Base-by-base conservation (phyloP, 805 yeast genomes). In the Limtongia smithiae region DNA sequence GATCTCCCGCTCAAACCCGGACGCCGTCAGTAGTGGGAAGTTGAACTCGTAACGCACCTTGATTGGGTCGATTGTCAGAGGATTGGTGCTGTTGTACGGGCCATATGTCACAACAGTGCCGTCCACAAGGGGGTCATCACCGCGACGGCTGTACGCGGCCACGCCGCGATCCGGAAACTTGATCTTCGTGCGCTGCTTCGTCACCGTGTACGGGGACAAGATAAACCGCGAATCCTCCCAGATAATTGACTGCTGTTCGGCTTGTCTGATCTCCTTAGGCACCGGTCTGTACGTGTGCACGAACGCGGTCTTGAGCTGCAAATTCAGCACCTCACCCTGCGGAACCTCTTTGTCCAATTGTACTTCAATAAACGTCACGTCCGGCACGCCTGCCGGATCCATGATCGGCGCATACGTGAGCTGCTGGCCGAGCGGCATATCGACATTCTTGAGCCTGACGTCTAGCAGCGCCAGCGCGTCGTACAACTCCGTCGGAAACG, bases 221-320 rank as follows among this genome's bases (percentile, higher is more conserved):
- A 84, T 80, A 51, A 74, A 74, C 63, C 79, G 79, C 60, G 76
- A 68, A 31, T 83, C 75, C 38, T 71, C 67, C 55, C 80, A 68
- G 36, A 79, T 66, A 47, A 91, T 63, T 27, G 72, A 68, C 71
- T 90, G 97, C 30, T 68, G 68, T 21, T 78, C 85, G 8, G 68
- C 70, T 70, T 90, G 73, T 15, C 68, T 72, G 36, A 84, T 78
- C 52, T 72, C 68, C 44, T 73, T 75, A 1, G 97, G 97, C 44
- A 76, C 65, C 36, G 97, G 87, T 44, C 59, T 52, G 41, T 82
- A 60, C 31, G 69, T 64, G 49, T 74, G 71, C 28, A 78, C 72
- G 48, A 76, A 69, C 2, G 79, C 76, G 52, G 73, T 67, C 28
- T 78, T 72, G 15, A 82, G 68, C 33, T 69, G 67, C 38, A 91